phyloP scores from a whole-genome alignment of 1,284 basidiomycete species.

The Ustilago hordei region DNA sequence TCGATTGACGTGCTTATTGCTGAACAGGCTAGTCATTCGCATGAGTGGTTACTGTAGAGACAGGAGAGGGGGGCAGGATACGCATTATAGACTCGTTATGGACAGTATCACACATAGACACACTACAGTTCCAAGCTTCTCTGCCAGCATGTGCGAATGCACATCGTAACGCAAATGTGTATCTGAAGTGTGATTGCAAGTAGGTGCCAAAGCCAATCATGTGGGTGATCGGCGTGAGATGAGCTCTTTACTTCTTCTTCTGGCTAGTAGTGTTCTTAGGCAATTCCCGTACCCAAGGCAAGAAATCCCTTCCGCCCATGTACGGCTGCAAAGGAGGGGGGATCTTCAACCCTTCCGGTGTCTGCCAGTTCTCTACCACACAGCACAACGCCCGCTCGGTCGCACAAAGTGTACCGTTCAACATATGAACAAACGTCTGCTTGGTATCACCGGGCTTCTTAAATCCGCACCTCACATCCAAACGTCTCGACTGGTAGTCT shows the following conservation, averaged over 20 bases:
- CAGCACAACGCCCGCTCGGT: constrained; percentile 97
- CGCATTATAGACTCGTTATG: background rate
- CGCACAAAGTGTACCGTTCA: constrained; percentile 88
- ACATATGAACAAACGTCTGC: constrained; percentile 68
- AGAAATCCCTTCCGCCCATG: constrained; percentile 93
- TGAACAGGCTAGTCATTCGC: constrained; percentile 54
- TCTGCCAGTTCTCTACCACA: constrained; percentile 98
- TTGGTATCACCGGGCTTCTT: constrained; percentile 69
- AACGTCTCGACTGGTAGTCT: constrained; percentile 70
- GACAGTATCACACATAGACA: background rate
- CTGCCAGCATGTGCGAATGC: no score
- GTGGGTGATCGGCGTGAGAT: constrained; percentile 45
- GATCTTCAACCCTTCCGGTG: constrained; percentile 88
- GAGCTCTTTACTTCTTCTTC: constrained; percentile 74
- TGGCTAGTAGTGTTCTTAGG: constrained; percentile 76
- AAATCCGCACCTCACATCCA: constrained; percentile 67
- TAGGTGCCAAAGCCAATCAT: constrained; percentile 24
- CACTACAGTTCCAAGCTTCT: no score
- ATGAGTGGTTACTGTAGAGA: constrained; percentile 37
- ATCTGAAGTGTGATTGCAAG: background rate
- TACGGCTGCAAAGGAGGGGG: constrained; percentile 90
- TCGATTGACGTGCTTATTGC: constrained; percentile 62
- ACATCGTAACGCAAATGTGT: no score
- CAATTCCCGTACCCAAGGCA: constrained; percentile 86
- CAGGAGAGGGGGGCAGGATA: background rate